Percentiles rank a stretch among this genome's conserved stretches.
These are phyloP conservation scores for Skeletonema grethae DNA, from an alignment of 108 stramenopile genomes.

Conservation along the genomic window DNA sequence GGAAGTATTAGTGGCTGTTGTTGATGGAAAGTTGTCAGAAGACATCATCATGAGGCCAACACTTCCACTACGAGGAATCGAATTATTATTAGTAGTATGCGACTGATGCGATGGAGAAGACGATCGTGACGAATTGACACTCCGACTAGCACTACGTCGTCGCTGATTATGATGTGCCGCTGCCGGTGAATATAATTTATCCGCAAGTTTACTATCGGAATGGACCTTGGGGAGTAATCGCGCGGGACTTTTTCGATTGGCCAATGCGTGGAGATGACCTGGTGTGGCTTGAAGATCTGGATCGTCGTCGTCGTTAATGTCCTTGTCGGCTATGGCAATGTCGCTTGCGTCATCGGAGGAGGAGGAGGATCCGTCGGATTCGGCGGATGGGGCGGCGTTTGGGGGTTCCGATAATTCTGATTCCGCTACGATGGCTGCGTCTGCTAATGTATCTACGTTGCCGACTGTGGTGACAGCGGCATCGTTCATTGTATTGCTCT, in stretches of 20 bases:
- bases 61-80: background rate
- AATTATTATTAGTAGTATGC: too few species aligned
- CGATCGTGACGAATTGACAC: slow-evolving; percentile 9
- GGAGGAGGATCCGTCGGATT: background rate
- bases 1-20: background rate
- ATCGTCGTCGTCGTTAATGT: slow-evolving; percentile 1
- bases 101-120: background rate
- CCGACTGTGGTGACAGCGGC: too few species aligned
- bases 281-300: slow-evolving; percentile 31
- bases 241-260: slow-evolving; percentile 16
- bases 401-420: background rate
- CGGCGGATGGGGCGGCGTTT: background rate
- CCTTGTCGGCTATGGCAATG: slow-evolving; percentile 21
- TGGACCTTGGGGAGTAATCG: slow-evolving; percentile 8
- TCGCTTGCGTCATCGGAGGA: slow-evolving; percentile 23
- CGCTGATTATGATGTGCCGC: background rate
- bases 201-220: slow-evolving; percentile 10
- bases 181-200: background rate
- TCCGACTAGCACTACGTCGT: slow-evolving; percentile 5
- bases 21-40: background rate
- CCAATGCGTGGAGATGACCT: slow-evolving; percentile 37
- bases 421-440: too few species aligned
- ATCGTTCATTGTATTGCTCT: too few species aligned
- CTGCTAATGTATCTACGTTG: too few species aligned
- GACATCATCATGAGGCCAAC: background rate